Conservation (phyloP, 176 grass and related monocot genomes). For the barley (Hordeum vulgare) region DNA sequence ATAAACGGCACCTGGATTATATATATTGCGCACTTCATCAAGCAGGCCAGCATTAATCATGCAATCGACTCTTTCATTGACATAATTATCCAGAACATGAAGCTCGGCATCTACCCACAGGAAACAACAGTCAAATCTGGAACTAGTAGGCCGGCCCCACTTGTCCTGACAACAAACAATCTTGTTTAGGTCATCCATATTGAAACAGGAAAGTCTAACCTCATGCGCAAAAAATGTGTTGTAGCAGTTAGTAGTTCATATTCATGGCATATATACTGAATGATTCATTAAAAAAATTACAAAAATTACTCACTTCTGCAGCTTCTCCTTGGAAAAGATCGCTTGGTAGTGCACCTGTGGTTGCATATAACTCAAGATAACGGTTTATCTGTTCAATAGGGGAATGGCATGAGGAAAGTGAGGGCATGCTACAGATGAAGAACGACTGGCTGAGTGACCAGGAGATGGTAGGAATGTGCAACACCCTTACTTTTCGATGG, state of each 20-base stretch:
- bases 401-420: background rate
- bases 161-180: slow-evolving; percentile 55
- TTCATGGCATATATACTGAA: background rate
- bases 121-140: slow-evolving; percentile 82
- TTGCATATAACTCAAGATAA: slow-evolving; percentile 73
- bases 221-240: background rate
- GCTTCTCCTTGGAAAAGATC: slow-evolving; percentile 68
- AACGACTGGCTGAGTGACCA: background rate
- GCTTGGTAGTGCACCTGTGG: slow-evolving; percentile 63
- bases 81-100: slow-evolving; percentile 63
- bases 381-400: slow-evolving; percentile 51
- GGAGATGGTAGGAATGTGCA: background rate
- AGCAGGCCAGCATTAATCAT: slow-evolving; percentile 79
- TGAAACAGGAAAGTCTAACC: background rate
- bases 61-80: slow-evolving; percentile 66
- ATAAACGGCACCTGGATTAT: slow-evolving; percentile 57
- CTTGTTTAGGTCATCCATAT: slow-evolving; percentile 10
- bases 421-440: background rate
- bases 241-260: background rate
- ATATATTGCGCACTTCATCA: slow-evolving; percentile 68
- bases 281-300: background rate
- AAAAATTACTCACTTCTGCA: slow-evolving; percentile 45
- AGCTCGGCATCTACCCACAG: slow-evolving; percentile 85
- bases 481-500: slow-evolving; percentile 60
- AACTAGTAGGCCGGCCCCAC: slow-evolving; percentile 61